Evolutionary conservation across 1,139 yeast species (phyloP).

Genomic region (Sugiyamaella japonica): DNA sequence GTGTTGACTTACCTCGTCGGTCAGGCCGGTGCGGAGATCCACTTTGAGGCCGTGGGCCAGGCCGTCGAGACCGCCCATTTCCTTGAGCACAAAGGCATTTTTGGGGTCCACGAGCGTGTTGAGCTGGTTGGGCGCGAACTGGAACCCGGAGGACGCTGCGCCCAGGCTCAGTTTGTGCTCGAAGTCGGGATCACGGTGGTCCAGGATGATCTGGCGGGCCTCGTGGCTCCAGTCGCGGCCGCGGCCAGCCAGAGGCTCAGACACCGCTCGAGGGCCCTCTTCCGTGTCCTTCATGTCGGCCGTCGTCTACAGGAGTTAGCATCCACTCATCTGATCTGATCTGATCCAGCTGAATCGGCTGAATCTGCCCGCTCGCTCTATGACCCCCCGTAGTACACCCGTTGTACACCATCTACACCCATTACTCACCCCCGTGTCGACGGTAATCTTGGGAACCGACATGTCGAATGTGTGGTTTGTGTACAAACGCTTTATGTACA

Average conservation of each 20-base stretch:
- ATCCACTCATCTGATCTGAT: not conserved
- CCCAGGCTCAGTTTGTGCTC: slow-evolving; percentile 9
- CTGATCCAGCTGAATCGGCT: no score
- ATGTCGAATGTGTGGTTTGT: not conserved
- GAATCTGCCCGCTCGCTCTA: no score
- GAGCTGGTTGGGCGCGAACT: slow-evolving; percentile 35
- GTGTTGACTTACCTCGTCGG: slow-evolving; percentile 17
- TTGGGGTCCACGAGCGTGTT: slow-evolving; percentile 44
- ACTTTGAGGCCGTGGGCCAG: slow-evolving; percentile 38
- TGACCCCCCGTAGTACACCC: no score
- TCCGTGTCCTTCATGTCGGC: not conserved
- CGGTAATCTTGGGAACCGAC: slow-evolving; percentile 17
- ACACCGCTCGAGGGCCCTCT: not conserved
- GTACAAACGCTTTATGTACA: no score
- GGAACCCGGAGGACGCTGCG: slow-evolving; percentile 13
- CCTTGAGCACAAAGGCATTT: slow-evolving; percentile 39
- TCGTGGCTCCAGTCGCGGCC: slow-evolving; percentile 14
- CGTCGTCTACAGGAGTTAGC: not conserved
- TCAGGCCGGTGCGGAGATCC: slow-evolving; percentile 37
- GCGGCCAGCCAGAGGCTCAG: no score
- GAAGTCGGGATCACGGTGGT: slow-evolving; percentile 11
- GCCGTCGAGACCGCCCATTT: slow-evolving; percentile 36
- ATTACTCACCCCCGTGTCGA: slow-evolving; percentile 20
- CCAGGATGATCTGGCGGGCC: slow-evolving; percentile 8
- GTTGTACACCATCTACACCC: no score